phyloP scores from a whole-genome alignment of 106 monocot species.

The Platanthera zijinensis region DNA sequence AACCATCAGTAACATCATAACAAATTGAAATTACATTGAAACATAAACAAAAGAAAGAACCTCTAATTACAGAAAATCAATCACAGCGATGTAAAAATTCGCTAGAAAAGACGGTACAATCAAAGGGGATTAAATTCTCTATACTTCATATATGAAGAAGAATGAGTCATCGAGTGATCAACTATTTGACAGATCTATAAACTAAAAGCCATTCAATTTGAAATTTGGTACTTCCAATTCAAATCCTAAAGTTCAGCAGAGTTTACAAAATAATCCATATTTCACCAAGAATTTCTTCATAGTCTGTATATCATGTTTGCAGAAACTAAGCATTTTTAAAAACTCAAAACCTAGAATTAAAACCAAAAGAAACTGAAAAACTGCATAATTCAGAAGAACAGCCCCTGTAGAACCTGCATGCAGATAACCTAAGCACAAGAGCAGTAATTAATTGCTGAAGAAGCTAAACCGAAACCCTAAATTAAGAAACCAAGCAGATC shows the following conservation, averaged over 20 bases:
- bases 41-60: not conserved
- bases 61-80: not conserved
- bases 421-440: conserved; percentile 2
- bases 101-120: not conserved
- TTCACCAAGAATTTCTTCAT: not conserved
- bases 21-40: not conserved
- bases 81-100: not conserved
- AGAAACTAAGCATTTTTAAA: not conserved
- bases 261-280: not conserved
- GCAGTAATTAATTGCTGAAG: not conserved
- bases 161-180: not conserved
- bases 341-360: not conserved
- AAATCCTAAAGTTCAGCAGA: not conserved
- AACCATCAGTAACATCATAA: not conserved
- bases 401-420: not conserved
- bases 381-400: not conserved
- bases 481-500: not conserved
- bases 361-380: not conserved
- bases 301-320: not conserved
- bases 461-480: conserved; percentile 3
- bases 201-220: not conserved
- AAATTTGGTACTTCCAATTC: not conserved
- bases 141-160: not conserved
- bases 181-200: not conserved
- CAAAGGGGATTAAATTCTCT: not conserved